phyloP scores from a whole-genome alignment of 148 eudicot genomes.

The Polygonum aviculare region DNA sequence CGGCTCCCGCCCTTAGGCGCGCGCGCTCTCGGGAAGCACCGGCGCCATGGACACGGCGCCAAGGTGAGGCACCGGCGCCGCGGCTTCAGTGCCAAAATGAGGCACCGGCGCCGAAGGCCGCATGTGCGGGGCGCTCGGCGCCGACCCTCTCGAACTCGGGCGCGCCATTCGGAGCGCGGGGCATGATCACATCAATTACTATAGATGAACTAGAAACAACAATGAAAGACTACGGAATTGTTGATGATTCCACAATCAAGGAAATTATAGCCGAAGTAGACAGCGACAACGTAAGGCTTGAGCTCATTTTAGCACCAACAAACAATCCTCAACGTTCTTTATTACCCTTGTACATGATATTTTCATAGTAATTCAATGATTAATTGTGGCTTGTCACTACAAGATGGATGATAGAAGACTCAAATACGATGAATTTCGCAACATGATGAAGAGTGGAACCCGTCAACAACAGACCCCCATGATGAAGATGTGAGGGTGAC shows the following conservation, averaged over 20 bases:
- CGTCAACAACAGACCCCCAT: constrained; percentile 31
- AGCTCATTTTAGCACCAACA: background rate
- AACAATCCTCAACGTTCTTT: background rate
- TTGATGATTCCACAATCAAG: constrained; percentile 59
- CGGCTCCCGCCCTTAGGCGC: too few species aligned
- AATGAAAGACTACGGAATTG: constrained; percentile 77
- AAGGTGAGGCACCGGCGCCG: too few species aligned
- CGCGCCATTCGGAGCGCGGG: too few species aligned
- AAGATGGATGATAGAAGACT: constrained; percentile 94
- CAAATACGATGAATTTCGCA: constrained; percentile 66
- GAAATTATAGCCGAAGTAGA: constrained; percentile 83
- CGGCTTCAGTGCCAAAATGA: too few species aligned
- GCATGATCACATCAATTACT: too few species aligned
- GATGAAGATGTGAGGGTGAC: background rate
- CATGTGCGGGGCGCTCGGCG: too few species aligned
- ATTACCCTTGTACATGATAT: background rate
- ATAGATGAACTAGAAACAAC: constrained; percentile 78
- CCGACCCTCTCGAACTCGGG: too few species aligned
- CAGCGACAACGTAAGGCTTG: constrained; percentile 58
- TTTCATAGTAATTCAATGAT: background rate
- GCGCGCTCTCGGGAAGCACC: too few species aligned
- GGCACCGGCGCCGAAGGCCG: too few species aligned
- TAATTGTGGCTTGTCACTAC: constrained; percentile 7
- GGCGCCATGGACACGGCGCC: too few species aligned
- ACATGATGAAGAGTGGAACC: constrained; percentile 85